A percentile compares a stretch with the other conserved stretches of the same genome.
These are phyloP conservation scores for Somion occarium DNA, from an alignment of 1,284 basidiomycete genomes.

Conservation along the genomic window DNA sequence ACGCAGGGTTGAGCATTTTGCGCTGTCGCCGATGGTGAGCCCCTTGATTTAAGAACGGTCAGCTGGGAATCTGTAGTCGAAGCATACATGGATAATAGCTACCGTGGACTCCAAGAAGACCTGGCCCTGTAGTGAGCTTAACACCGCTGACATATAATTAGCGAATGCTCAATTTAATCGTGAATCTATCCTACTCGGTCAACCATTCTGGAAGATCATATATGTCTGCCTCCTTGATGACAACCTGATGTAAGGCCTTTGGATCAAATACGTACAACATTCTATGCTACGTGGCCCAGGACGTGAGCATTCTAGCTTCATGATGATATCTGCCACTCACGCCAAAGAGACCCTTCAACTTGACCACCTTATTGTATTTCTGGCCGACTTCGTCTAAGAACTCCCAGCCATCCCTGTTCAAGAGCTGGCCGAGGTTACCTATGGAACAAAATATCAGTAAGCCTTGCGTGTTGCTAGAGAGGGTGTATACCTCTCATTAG, in stretches of 20 bases:
- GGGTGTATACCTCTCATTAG: too few species aligned
- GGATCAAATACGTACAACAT: neutral
- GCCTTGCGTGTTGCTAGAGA: neutral
- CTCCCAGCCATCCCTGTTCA: constrained; percentile 2
- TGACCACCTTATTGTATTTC: constrained; percentile 2
- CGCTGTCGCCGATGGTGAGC: neutral
- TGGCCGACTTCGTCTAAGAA: constrained; percentile 2
- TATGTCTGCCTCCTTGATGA: too few species aligned
- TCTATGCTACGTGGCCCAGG: neutral
- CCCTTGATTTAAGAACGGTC: neutral
- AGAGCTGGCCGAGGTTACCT: constrained; percentile 5
- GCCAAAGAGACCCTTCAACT: neutral
- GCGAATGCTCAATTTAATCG: constrained; percentile 4
- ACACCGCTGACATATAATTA: neutral
- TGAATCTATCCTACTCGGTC: too few species aligned
- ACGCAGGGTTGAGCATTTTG: constrained; percentile 5
- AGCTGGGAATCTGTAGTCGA: neutral
- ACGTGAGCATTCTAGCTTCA: too few species aligned
- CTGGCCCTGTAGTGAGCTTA: neutral
- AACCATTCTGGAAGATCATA: too few species aligned
- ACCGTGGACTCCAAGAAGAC: neutral
- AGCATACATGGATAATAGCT: neutral
- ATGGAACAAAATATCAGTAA: neutral
- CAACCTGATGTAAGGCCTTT: neutral
- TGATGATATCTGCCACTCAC: too few species aligned